A percentile compares a stretch with the other conserved stretches of the same genome.
These are phyloP conservation scores for Penicillium brasilianum DNA, from an alignment of 2,329 filamentous ascomycete genomes.

Conservation along the genomic window DNA sequence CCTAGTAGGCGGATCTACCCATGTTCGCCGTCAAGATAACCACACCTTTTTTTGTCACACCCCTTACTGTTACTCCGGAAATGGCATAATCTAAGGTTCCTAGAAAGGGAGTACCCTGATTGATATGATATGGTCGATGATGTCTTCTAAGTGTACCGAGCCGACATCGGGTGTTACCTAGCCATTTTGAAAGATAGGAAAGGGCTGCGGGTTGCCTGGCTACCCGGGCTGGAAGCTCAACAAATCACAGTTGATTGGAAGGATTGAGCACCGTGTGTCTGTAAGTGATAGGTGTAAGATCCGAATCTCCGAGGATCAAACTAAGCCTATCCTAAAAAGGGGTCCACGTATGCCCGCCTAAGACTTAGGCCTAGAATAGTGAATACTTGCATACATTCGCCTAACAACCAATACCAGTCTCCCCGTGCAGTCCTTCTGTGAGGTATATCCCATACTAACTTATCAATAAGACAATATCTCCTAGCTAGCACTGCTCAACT, in stretches of 20 bases:
- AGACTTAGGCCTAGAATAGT: neutral
- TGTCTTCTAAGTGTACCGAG: neutral
- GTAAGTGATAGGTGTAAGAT: neutral
- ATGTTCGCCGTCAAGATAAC: slow-evolving; percentile 4
- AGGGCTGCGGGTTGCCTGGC: neutral
- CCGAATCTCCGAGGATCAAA: neutral
- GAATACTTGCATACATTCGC: neutral
- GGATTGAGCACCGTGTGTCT: too few relatives aligned
- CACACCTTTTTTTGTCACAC: neutral
- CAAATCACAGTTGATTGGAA: neutral
- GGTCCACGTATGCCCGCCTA: neutral
- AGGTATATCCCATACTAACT: neutral
- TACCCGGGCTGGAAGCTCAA: neutral
- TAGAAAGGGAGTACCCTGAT: neutral
- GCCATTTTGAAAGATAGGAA: neutral
- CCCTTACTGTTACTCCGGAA: neutral
- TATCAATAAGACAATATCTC: neutral
- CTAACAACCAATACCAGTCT: neutral
- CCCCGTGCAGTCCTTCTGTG: neutral
- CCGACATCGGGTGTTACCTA: slow-evolving; percentile 3
- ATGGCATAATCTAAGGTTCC: neutral
- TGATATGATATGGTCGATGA: neutral
- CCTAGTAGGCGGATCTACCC: slow-evolving; percentile 12
- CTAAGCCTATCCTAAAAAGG: neutral
- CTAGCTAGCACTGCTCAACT: neutral